A percentile compares a stretch with the other conserved stretches of the same genome.
Conservation (phyloP, 495 filamentous ascomycete species). For the Xylaria curta region DNA sequence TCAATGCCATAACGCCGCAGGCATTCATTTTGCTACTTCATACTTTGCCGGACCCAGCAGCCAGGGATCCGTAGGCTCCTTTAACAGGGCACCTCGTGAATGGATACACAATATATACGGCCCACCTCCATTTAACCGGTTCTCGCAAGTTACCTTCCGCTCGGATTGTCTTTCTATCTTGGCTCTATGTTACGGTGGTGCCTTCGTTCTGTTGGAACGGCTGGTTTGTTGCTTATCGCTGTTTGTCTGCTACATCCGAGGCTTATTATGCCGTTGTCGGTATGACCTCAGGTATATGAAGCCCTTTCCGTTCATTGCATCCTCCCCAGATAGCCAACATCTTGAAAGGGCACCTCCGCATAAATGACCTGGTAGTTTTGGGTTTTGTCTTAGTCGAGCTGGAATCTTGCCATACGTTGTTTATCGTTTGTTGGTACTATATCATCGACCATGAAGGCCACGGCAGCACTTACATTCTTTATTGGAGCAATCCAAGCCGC, state of each 20-base stretch:
- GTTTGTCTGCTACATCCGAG: background rate
- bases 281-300: slow-evolving; percentile 1
- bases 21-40: background rate
- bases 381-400: background rate
- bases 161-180: background rate
- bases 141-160: slow-evolving; percentile 22
- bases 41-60: background rate
- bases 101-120: slow-evolving; percentile 12
- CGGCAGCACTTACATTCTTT: slow-evolving; percentile 41
- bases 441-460: slow-evolving; percentile 45
- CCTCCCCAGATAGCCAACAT: background rate
- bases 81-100: slow-evolving; percentile 8
- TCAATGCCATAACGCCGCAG: background rate
- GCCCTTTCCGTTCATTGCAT: background rate
- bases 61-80: background rate
- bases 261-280: slow-evolving; percentile 3
- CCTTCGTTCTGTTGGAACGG: background rate
- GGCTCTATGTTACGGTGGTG: background rate
- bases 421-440: background rate
- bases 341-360: background rate
- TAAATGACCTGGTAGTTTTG: background rate
- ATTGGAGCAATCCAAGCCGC: slow-evolving; percentile 42
- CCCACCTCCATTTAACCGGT: slow-evolving; percentile 19
- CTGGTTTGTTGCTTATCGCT: background rate
- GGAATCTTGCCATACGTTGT: background rate